phyloP scores from a whole-genome alignment of 176 grass and related monocot species.

The Paspalum notatum region DNA sequence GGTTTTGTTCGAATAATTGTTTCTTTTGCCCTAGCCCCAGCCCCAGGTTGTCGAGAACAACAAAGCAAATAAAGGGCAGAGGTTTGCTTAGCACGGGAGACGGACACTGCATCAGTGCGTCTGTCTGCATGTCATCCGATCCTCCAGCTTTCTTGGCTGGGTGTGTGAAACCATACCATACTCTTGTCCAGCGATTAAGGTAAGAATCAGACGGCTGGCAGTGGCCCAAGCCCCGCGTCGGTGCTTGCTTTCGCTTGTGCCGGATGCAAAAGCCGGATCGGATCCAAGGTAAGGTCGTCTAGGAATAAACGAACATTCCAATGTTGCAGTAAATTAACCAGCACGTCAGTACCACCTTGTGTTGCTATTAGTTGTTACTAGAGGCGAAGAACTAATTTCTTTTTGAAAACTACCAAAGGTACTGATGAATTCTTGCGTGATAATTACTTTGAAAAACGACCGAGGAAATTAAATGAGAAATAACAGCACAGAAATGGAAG shows the following conservation, averaged over 20 bases:
- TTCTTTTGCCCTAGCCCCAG: background rate
- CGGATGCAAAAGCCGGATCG: background rate
- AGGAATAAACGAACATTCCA: slow-evolving; percentile 28
- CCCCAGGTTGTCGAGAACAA: slow-evolving; percentile 11
- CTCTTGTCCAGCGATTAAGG: slow-evolving; percentile 15
- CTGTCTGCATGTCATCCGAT: background rate
- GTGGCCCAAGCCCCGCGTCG: slow-evolving; percentile 13
- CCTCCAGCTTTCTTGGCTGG: slow-evolving; percentile 11
- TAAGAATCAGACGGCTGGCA: slow-evolving; percentile 35
- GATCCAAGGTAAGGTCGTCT: background rate
- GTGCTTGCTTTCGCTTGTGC: background rate
- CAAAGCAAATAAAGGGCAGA: background rate
- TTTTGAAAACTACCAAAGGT: no score
- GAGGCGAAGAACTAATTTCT: no score
- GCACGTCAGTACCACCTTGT: background rate
- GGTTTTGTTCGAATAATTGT: slow-evolving; percentile 17
- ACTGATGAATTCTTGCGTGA: background rate
- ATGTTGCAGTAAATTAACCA: background rate
- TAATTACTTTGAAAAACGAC: background rate
- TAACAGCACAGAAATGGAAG: background rate
- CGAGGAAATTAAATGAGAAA: background rate
- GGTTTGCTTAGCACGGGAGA: slow-evolving; percentile 21
- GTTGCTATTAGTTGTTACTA: no score
- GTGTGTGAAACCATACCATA: background rate
- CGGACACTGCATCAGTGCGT: background rate